These are phyloP conservation scores for Jatropha podagrica DNA, from an alignment of 441 rosid genomes.

Conservation along the genomic window DNA sequence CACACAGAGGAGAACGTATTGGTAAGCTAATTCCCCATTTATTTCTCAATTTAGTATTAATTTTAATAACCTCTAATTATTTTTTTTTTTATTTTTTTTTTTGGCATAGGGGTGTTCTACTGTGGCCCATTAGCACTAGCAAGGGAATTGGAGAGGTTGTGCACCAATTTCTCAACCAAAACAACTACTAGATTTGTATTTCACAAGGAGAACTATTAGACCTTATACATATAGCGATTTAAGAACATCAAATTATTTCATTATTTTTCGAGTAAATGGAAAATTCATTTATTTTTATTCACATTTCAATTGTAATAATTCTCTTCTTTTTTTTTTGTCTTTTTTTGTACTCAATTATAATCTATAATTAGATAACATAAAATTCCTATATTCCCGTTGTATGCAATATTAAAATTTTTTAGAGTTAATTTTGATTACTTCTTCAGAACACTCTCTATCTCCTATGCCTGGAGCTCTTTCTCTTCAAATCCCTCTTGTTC, in stretches of 20 bases:
- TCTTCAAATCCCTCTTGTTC: conserved; percentile 68
- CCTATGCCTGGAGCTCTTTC: conserved; percentile 52
- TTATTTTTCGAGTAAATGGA: too few relatives aligned
- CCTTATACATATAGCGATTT: too few relatives aligned
- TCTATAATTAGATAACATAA: too few relatives aligned
- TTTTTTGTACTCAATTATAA: too few relatives aligned
- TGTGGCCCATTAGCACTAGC: conserved; percentile 49
- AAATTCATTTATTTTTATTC: too few relatives aligned
- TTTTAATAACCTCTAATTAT: neutral
- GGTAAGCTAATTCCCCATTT: conserved; percentile 33
- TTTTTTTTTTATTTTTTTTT: too few relatives aligned
- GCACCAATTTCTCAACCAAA: conserved; percentile 52
- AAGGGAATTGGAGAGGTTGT: conserved; percentile 44
- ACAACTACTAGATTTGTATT: conserved; percentile 50
- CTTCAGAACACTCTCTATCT: conserved; percentile 12
- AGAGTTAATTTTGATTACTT: neutral
- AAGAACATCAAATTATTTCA: too few relatives aligned
- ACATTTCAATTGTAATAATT: too few relatives aligned
- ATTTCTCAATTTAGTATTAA: neutral
- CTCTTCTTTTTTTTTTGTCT: too few relatives aligned
- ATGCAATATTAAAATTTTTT: too few relatives aligned
- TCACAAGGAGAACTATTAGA: conserved; percentile 51
- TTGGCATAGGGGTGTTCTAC: conserved; percentile 46
- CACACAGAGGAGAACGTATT: conserved; percentile 43
- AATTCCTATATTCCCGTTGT: too few relatives aligned